Percentiles rank a stretch among this genome's conserved stretches.
Evolutionary conservation across 164 flowering plant genomes (phyloP).

Genomic region (Magnolia kwangsiensis): DNA sequence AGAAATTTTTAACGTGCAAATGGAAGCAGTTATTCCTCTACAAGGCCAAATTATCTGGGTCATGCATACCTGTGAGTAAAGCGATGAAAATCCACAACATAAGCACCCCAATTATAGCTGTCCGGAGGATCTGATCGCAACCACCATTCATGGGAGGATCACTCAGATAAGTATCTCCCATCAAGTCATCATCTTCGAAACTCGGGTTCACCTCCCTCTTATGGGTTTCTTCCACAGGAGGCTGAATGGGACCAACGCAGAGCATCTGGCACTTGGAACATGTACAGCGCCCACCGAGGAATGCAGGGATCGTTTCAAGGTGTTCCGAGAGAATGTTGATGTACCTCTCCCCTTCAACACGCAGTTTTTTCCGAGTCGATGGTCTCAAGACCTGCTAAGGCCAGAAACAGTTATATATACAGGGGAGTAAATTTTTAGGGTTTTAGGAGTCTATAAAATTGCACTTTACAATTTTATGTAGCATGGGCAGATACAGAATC

Average conservation of each 20-base stretch:
- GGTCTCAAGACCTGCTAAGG: conserved; percentile 54
- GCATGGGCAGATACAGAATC: neutral
- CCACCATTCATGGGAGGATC: conserved; percentile 17
- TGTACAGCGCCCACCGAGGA: conserved; percentile 58
- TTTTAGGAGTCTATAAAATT: neutral
- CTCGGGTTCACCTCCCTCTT: conserved; percentile 3
- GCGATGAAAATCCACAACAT: conserved; percentile 60
- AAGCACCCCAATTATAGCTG: conserved; percentile 56
- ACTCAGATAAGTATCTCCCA: conserved; percentile 7
- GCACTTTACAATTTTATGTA: too few relatives aligned
- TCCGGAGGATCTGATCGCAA: conserved; percentile 50
- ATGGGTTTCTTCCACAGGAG: conserved; percentile 1
- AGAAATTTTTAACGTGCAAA: too few relatives aligned
- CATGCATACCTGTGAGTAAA: conserved; percentile 43
- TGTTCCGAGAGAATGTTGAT: conserved; percentile 38
- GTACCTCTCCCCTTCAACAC: conserved; percentile 45
- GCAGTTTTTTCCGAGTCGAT: conserved; percentile 43
- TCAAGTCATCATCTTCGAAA: conserved; percentile 11
- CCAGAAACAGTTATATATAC: too few relatives aligned
- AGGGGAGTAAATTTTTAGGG: neutral
- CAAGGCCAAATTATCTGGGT: conserved; percentile 25
- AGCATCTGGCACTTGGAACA: conserved; percentile 40
- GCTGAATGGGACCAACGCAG: neutral
- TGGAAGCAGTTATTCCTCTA: too few relatives aligned
- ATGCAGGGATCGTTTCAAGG: conserved; percentile 43